Evolutionary conservation across 805 yeast genomes (phyloP), one percentile per base, ranked within the genome.

Genomic region (Maudiozyma serrabonitensis): DNA sequence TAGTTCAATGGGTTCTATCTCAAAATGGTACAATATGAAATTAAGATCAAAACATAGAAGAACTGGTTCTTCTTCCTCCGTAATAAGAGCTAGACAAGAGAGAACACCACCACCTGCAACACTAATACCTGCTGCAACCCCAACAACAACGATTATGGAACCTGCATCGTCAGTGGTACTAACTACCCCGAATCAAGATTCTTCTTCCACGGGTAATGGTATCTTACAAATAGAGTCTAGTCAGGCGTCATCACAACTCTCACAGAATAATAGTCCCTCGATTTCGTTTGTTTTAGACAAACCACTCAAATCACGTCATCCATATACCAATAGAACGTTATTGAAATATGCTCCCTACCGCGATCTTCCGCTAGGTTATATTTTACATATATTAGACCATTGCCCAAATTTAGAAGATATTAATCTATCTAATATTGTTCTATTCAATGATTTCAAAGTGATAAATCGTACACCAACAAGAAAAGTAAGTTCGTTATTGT

Each of bases 341-440:
- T 58, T 73, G 48, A 82, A 78, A 62, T 84, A 84, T 64, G 73
- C 87, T 3, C 71, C 76, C 19, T 74, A 82, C n/a, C 79, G 76
- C 55, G 96, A 88, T 62, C 61, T 88, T 6, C 96, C 96, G 1
- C 68, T 83, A 28, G 96, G 96, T 0, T 79, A 80, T 53, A 58
- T 89, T 9, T 60, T 88, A 13, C 95, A 86, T 61, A 58, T 87
- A 37, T 59, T 88, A 38, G 75, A 74, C n/a, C 68, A 78, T 34
- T 89, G 96, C 60, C 79, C 79, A 13, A 82, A 84, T 55, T 56
- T 88, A 37, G 66, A 61, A 15, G 56, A 67, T 3, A 56, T 88
- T 23, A 74, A 88, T 56, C 63, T 88, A n/a, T 80, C 80, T 5
- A 75, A 75, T 45, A 56, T 87, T 7, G 75, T 84, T 1, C 67